Evolutionary conservation across 1,284 basidiomycete genomes (phyloP).

Genomic region (Moniliophthora roreri): DNA sequence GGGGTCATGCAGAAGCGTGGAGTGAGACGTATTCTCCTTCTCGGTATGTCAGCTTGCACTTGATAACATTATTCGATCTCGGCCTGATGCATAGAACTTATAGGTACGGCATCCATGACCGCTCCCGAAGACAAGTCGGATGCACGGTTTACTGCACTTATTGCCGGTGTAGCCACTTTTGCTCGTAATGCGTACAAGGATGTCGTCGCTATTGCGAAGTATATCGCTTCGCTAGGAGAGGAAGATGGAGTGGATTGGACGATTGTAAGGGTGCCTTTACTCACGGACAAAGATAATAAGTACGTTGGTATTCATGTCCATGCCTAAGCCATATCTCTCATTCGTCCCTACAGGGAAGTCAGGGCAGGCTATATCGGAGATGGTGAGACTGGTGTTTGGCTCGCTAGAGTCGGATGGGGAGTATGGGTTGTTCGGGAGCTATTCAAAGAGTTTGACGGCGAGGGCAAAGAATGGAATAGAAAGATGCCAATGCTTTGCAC

Average conservation of each 20-base stretch:
- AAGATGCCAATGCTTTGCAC: too few relatives aligned
- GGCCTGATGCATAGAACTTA: not conserved
- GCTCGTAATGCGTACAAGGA: slow-evolving; percentile 44
- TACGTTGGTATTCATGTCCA: too few relatives aligned
- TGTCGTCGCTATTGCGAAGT: slow-evolving; percentile 53
- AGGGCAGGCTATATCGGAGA: slow-evolving; percentile 68
- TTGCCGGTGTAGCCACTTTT: slow-evolving; percentile 36
- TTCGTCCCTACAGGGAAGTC: slow-evolving; percentile 41
- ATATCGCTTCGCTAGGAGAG: slow-evolving; percentile 34
- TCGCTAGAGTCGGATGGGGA: slow-evolving; percentile 58
- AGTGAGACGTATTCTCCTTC: slow-evolving; percentile 58
- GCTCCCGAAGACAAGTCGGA: slow-evolving; percentile 61
- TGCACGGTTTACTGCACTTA: slow-evolving; percentile 43
- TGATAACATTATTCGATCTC: not conserved
- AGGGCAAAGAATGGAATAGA: too few relatives aligned
- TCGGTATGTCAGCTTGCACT: slow-evolving; percentile 35
- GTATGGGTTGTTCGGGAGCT: slow-evolving; percentile 59
- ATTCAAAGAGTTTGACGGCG: slow-evolving; percentile 16
- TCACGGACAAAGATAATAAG: slow-evolving; percentile 41
- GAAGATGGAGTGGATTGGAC: slow-evolving; percentile 62
- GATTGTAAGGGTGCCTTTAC: slow-evolving; percentile 59
- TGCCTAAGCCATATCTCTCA: too few relatives aligned
- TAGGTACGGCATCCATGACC: slow-evolving; percentile 52
- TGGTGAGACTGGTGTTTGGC: slow-evolving; percentile 42
- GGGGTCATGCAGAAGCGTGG: slow-evolving; percentile 48